Base-by-base conservation (phyloP, 257 asterid genomes). In the Nyctanthes arbortristis region DNA sequence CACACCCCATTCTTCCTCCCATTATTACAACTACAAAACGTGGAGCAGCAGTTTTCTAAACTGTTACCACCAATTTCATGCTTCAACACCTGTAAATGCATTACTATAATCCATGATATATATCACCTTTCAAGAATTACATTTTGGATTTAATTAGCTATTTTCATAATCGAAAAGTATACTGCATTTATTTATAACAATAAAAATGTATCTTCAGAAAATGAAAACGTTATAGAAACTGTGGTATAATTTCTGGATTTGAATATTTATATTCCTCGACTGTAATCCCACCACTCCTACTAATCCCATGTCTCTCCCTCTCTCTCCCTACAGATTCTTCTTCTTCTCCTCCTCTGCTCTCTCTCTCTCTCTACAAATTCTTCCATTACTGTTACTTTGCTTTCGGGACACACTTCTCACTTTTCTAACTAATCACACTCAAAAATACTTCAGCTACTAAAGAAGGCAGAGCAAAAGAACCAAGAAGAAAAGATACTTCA, bases 401-500 rank as follows among this genome's bases (percentile, higher is more conserved):
- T 81, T 78, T 65, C 36, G 56, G 29, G 4, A 57, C 84, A 75
- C 80, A 73, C 66, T 60, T 77, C 74, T 37, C 40, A 4, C 70
- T 70, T 56, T 72, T 71, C 56, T 58, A 72, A 75, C 72, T 72
- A 72, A 75, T 61, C 69, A 61, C 69, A 60, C 45, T 43, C 45
- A 62, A 13, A 67, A 47, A 58, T 79, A 75, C 16, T 61, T 70
- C 58, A 75, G 43, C 87, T 82, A 88, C 91, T 84, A 86, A 88
- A 88, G 88, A 80, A 82, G 82, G 82, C 43, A 33, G 2, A 20
- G 31, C 14, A 33, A 59, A 30, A 34, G 11, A 37, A 56, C 54
- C 30, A 63, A 29, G 30, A 56, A 29, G 9, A 49, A 20, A 29
- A 2, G 3, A 3, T 49, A 20, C 56, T 49, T 31, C 63, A 35